phyloP scores from a whole-genome alignment of 75 land plant genomes.

The Picea sitchensis region DNA sequence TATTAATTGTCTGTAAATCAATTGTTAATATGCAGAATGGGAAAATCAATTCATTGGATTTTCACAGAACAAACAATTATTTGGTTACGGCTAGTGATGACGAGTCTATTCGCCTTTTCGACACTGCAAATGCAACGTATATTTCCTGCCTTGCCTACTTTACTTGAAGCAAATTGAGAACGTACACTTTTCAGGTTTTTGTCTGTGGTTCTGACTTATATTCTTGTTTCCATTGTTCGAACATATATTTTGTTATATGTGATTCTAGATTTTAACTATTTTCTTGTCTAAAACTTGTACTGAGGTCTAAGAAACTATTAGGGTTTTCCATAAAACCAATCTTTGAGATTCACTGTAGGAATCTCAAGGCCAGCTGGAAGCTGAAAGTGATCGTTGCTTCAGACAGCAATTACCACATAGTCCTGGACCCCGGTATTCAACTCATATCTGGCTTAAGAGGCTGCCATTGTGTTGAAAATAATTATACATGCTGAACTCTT shows the following conservation, averaged over 20 bases:
- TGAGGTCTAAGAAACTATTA: neutral
- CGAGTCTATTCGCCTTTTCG: conserved; percentile 88
- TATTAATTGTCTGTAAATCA: neutral
- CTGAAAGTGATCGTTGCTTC: neutral
- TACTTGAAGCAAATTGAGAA: conserved; percentile 2
- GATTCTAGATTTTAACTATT: neutral
- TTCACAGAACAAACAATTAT: conserved; percentile 65
- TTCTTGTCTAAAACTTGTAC: neutral
- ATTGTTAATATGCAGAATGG: conserved; percentile 47
- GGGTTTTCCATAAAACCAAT: neutral
- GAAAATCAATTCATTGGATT: conserved; percentile 87
- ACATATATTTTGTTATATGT: neutral
- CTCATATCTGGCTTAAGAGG: too few relatives aligned
- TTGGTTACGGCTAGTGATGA: conserved; percentile 90
- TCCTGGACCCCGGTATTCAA: too few relatives aligned
- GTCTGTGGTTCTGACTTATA: neutral
- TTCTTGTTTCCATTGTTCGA: neutral
- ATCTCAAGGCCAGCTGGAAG: neutral
- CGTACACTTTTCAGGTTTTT: neutral
- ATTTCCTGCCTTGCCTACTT: neutral
- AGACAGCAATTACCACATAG: too few relatives aligned
- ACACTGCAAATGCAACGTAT: conserved; percentile 72
- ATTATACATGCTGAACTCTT: too few relatives aligned
- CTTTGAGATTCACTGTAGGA: neutral
- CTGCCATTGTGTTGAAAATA: too few relatives aligned